Evolutionary conservation across 768 basidiomycete species (phyloP).

Genomic region (Bullera alba): DNA sequence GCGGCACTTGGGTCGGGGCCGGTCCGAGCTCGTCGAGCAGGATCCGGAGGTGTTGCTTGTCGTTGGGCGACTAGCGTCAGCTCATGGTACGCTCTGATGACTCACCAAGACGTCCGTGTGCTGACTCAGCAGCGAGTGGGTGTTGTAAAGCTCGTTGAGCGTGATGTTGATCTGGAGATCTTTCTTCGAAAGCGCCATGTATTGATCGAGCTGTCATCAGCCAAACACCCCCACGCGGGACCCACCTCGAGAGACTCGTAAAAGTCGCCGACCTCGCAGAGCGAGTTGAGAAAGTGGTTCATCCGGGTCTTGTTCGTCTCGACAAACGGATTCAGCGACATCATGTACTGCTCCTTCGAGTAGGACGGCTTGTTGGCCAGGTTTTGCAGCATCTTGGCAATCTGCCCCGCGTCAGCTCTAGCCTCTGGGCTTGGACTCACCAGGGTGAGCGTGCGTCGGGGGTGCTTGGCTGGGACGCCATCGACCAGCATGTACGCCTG

Average conservation of each 20-base stretch:
- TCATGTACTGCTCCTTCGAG: conserved; percentile 97
- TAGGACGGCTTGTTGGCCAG: conserved; percentile 98
- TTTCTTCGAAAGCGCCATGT: conserved; percentile 99
- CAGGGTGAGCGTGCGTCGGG: conserved; percentile 87
- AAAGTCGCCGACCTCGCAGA: conserved; percentile 98
- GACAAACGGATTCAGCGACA: conserved; percentile 94
- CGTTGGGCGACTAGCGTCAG: conserved; percentile 73
- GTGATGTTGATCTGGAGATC: conserved; percentile 98
- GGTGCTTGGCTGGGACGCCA: conserved; percentile 94
- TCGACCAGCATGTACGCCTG: conserved; percentile 99
- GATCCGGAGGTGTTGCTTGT: conserved; percentile 94
- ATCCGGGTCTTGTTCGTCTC: conserved; percentile 98
- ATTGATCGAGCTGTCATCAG: conserved; percentile 84
- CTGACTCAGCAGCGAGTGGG: conserved; percentile 87
- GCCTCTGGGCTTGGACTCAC: conserved; percentile 44
- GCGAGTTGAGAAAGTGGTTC: conserved; percentile 90
- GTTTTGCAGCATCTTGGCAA: conserved; percentile 99
- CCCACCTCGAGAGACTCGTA: conserved; percentile 94
- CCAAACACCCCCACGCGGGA: conserved; percentile 3
- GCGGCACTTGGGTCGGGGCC: conserved; percentile 89
- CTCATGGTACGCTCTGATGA: conserved; percentile 3
- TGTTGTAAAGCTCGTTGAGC: conserved; percentile 97
- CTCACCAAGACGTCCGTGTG: conserved; percentile 89
- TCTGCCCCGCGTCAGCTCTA: conserved; percentile 52
- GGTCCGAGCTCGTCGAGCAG: conserved; percentile 91